phyloP scores from a whole-genome alignment of 306 rosid genomes.

The Mimosa pudica region DNA sequence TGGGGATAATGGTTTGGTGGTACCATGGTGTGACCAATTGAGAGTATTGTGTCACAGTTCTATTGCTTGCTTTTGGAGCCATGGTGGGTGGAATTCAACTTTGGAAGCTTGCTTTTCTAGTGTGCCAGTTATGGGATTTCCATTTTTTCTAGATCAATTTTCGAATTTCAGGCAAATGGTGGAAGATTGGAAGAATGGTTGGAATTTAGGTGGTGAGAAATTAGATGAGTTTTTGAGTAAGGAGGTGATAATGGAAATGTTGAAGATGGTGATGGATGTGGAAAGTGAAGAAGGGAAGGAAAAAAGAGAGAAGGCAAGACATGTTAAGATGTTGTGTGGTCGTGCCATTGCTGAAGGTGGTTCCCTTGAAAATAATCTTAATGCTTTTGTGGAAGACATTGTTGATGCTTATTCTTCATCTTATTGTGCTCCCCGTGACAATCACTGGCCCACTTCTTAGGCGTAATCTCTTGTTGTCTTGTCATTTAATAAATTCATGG shows the following conservation, averaged over 20 bases:
- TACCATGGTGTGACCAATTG: constrained; percentile 67
- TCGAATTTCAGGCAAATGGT: constrained; percentile 50
- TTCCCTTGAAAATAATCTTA: constrained; percentile 48
- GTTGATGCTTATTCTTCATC: neutral
- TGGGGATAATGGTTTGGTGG: constrained; percentile 47
- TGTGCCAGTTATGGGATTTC: constrained; percentile 49
- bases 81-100: constrained; percentile 68
- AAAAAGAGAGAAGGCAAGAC: constrained; percentile 46
- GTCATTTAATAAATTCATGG: neutral
- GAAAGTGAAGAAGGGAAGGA: constrained; percentile 42
- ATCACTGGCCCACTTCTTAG: neutral
- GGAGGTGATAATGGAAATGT: constrained; percentile 36
- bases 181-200: constrained; percentile 56
- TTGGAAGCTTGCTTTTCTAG: constrained; percentile 51
- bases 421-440: neutral
- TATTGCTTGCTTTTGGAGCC: constrained; percentile 57
- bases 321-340: constrained; percentile 41
- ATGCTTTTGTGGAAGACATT: constrained; percentile 34
- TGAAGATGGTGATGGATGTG: constrained; percentile 40
- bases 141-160: constrained; percentile 57
- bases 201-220: neutral
- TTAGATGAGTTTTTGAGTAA: neutral
- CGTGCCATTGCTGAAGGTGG: constrained; percentile 46
- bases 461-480: neutral
- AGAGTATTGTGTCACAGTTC: constrained; percentile 53